A percentile compares a stretch with the other conserved stretches of the same genome.
Conservation (phyloP, 176 grass and related monocot genomes). For the Rhynchospora pubera region DNA sequence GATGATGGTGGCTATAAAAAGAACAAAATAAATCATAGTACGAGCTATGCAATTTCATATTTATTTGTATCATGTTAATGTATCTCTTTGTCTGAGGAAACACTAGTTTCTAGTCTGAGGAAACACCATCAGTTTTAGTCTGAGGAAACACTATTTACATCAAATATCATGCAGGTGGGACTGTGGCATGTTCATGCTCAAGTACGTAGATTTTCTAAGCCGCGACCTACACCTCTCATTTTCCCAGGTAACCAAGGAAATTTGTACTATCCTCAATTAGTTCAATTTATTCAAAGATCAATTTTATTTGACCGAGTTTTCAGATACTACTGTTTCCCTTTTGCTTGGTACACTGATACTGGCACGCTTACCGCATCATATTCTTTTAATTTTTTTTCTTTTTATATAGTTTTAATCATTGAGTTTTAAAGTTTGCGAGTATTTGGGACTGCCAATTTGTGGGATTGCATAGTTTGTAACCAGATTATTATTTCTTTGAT, state of each 20-base stretch:
- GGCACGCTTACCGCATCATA: not conserved
- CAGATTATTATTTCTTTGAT: not conserved
- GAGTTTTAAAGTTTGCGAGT: slow-evolving; percentile 18
- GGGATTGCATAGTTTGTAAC: not conserved
- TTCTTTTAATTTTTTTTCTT: not conserved
- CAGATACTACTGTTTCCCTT: not conserved
- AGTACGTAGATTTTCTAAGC: slow-evolving; percentile 92
- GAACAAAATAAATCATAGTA: not conserved
- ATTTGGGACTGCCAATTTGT: not conserved
- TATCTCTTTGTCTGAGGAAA: not conserved
- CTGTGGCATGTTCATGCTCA: slow-evolving; percentile 96
- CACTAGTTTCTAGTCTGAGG: too few relatives aligned
- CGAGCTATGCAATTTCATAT: not conserved
- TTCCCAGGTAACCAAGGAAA: slow-evolving; percentile 37
- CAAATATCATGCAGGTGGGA: slow-evolving; percentile 47
- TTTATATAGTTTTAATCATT: slow-evolving; percentile 1
- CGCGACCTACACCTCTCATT: slow-evolving; percentile 62
- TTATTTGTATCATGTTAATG: not conserved
- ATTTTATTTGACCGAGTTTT: not conserved
- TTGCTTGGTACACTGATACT: not conserved
- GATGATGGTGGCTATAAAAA: not conserved
- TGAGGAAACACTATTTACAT: not conserved
- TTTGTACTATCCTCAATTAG: not conserved
- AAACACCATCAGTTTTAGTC: too few relatives aligned
- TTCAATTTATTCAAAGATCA: not conserved